phyloP scores from a whole-genome alignment of 768 basidiomycete genomes.

The Tremella fuciformis region DNA sequence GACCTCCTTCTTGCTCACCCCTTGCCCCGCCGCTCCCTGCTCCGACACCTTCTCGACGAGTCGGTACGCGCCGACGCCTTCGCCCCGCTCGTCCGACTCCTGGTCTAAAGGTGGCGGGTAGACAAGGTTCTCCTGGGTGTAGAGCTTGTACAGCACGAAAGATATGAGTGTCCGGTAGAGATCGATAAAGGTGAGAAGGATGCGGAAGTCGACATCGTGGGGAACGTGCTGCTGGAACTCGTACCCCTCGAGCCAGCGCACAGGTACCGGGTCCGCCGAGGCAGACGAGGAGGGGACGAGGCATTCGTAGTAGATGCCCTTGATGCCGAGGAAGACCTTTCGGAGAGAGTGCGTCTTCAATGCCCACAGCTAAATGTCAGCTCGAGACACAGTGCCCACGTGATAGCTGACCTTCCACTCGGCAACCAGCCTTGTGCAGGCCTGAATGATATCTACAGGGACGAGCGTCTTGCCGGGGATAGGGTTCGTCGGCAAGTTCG shows the following conservation, averaged over 20 bases:
- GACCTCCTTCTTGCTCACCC: conserved; percentile 61
- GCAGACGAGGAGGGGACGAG: conserved; percentile 70
- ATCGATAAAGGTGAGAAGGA: conserved; percentile 96
- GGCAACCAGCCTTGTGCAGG: conserved; percentile 81
- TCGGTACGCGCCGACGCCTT: conserved; percentile 82
- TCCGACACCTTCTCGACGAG: conserved; percentile 60
- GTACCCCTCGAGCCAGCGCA: conserved; percentile 87
- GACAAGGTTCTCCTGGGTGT: conserved; percentile 82
- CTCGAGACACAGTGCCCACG: neutral
- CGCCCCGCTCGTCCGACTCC: conserved; percentile 77
- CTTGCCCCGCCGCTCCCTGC: conserved; percentile 49
- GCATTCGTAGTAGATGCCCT: conserved; percentile 97
- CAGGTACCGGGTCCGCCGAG: conserved; percentile 66
- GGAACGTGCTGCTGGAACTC: conserved; percentile 96
- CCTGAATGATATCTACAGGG: conserved; percentile 77
- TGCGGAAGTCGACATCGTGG: conserved; percentile 90
- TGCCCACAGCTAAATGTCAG: conserved; percentile 65
- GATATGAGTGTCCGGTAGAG: conserved; percentile 94
- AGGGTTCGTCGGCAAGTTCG: conserved; percentile 80
- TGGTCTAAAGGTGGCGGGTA: conserved; percentile 91
- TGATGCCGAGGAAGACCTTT: conserved; percentile 93
- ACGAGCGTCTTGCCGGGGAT: conserved; percentile 56
- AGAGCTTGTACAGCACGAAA: conserved; percentile 97
- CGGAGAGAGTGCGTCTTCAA: conserved; percentile 80
- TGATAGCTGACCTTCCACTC: conserved; percentile 65